These are phyloP conservation scores for Aphanoascus verrucosus DNA, from an alignment of 2,329 filamentous ascomycete genomes.

Conservation along the genomic window DNA sequence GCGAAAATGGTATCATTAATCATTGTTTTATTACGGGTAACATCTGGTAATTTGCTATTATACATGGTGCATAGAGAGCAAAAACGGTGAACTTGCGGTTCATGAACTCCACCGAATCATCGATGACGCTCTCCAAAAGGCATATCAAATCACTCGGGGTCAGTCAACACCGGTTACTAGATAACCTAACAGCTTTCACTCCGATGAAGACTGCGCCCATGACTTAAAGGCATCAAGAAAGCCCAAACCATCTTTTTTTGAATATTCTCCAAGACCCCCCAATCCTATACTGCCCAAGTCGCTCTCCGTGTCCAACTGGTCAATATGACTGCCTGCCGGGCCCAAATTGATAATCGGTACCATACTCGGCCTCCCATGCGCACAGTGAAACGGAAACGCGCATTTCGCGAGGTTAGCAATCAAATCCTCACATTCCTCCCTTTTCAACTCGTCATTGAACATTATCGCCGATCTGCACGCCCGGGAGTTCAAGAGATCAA, in stretches of 20 bases:
- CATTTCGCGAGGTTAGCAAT: constrained; percentile 32
- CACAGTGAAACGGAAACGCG: constrained; percentile 42
- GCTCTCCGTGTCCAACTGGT: neutral
- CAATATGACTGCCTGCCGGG: too few species aligned
- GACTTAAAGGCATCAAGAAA: neutral
- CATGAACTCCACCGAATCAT: too few species aligned
- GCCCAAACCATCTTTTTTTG: neutral
- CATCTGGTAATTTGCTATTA: too few species aligned
- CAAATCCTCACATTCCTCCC: constrained; percentile 31
- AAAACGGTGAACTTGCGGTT: too few species aligned
- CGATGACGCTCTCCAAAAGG: too few species aligned
- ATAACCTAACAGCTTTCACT: neutral
- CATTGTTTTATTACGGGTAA: too few species aligned
- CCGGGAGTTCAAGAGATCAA: constrained; percentile 49
- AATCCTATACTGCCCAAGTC: neutral
- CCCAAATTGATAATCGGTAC: constrained; percentile 33
- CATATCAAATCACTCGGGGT: too few species aligned
- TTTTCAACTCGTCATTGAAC: constrained; percentile 39
- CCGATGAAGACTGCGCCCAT: neutral
- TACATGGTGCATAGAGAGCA: too few species aligned
- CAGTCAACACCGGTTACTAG: too few species aligned
- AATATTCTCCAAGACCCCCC: neutral
- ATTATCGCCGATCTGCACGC: constrained; percentile 42
- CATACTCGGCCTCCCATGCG: constrained; percentile 42
- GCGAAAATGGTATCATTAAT: too few species aligned